phyloP scores from a whole-genome alignment of 1,284 basidiomycete genomes.

The Ceratobasidium papillatum region DNA sequence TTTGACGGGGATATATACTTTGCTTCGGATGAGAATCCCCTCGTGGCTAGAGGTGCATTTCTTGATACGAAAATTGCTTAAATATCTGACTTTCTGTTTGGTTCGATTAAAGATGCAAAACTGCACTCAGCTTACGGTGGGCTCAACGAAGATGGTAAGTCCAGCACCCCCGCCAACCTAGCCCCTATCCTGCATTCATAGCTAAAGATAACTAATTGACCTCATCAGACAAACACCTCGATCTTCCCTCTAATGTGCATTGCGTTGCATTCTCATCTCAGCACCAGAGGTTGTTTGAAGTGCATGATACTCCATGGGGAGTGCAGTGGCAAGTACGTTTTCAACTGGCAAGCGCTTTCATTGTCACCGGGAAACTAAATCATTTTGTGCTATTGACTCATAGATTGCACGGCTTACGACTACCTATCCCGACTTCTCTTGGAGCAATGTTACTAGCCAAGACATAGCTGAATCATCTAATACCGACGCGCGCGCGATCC shows the following conservation, averaged over 20 bases:
- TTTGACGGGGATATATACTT: too few relatives aligned
- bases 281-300: conserved; percentile 28
- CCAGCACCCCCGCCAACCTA: too few relatives aligned
- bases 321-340: conserved; percentile 42
- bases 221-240: background rate
- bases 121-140: too few relatives aligned
- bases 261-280: conserved; percentile 26
- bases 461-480: background rate
- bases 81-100: too few relatives aligned
- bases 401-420: conserved; percentile 7
- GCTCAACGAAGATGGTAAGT: too few relatives aligned
- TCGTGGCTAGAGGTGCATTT: too few relatives aligned
- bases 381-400: background rate
- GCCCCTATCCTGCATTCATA: too few relatives aligned
- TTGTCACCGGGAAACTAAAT: too few relatives aligned
- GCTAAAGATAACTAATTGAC: too few relatives aligned
- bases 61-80: too few relatives aligned
- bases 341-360: background rate
- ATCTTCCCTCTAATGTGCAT: conserved; percentile 7
- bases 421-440: background rate
- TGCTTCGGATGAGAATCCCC: too few relatives aligned
- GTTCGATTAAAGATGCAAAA: too few relatives aligned
- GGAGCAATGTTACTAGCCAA: background rate
- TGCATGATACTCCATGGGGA: conserved; percentile 24
- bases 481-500: background rate